Base-by-base conservation (phyloP, 78 protist species). In the Dictyostelium intermedium region DNA sequence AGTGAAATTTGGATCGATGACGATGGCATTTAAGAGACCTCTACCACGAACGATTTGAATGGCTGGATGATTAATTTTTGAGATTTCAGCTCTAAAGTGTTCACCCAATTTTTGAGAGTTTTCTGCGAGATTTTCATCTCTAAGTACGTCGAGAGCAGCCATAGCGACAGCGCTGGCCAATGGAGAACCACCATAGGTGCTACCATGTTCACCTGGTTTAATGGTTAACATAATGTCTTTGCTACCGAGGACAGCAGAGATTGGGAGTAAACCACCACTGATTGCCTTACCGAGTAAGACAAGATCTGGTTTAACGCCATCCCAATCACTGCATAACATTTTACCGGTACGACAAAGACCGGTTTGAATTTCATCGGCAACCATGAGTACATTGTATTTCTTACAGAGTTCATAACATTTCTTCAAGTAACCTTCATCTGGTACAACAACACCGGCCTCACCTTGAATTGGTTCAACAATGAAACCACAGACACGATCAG, bases 401-500 rank as follows among this genome's bases (percentile, higher is more conserved):
- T 96, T 34, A 96, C 99, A 99, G 56, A 99, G 60, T 37, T 34
- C 91, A 53, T 32, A 10, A 53, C 91, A 97, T 82, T 81, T 79
- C 72, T 50, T 3, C 70, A 98, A 60, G 96, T 98, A 99, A 76
- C 96, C 98, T 41, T 91, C 97, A 25, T 83, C 87, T 18, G 99
- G 99, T 45, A 99, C 99, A 30, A 95, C 80, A 47, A 99, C 99
- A 72, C 95, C 97, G 27, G 98, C 98, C 63, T 97, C 97, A 18
- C 99, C 99, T 95, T 99, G 99, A 96, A 99, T 98, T 63, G 99
- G 99, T 95, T 99, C 99, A 30, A 83, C 83, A 27, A 98, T 53
- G 91, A 98, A 98, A 6, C 93, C 99, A 56, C 87, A 73, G 41
- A 95, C 92, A 16, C 27, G 7, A 39, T 87, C 82, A 47, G 91